These are phyloP conservation scores for Penicillium sclerotigenum DNA, from an alignment of 2,329 filamentous ascomycete species.

Conservation along the genomic window DNA sequence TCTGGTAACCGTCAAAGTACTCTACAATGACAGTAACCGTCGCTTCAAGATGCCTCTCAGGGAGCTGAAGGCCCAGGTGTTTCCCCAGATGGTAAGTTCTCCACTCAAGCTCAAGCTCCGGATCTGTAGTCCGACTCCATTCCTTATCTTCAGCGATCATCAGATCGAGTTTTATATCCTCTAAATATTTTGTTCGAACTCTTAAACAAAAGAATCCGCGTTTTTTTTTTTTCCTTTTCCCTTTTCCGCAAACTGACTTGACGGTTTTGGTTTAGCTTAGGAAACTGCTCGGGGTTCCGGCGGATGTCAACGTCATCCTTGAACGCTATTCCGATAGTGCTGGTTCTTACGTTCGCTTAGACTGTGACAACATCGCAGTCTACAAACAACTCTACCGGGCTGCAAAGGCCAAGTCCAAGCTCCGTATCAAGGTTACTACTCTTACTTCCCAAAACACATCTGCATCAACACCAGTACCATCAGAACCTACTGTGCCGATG, in stretches of 20 bases:
- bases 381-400: constrained; percentile 97
- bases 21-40: constrained; percentile 69
- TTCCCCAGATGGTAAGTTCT: constrained; percentile 79
- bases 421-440: constrained; percentile 74
- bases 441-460: constrained; percentile 49
- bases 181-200: neutral
- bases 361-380: constrained; percentile 71
- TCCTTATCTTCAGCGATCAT: constrained; percentile 16
- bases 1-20: constrained; percentile 80
- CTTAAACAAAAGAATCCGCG: neutral
- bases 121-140: constrained; percentile 20
- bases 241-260: constrained; percentile 12
- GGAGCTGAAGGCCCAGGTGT: constrained; percentile 69
- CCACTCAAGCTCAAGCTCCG: constrained; percentile 32
- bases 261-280: constrained; percentile 58
- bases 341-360: constrained; percentile 72
- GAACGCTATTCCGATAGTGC: constrained; percentile 96
- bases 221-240: constrained; percentile 1
- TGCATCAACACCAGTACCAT: constrained; percentile 7
- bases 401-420: constrained; percentile 96
- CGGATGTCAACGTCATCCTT: constrained; percentile 63
- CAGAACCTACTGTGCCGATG: constrained; percentile 12
- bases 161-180: constrained; percentile 1
- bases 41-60: constrained; percentile 87
- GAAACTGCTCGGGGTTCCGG: constrained; percentile 61